phyloP scores from a whole-genome alignment of 768 basidiomycete species.

The Plicaturopsis crispa region DNA sequence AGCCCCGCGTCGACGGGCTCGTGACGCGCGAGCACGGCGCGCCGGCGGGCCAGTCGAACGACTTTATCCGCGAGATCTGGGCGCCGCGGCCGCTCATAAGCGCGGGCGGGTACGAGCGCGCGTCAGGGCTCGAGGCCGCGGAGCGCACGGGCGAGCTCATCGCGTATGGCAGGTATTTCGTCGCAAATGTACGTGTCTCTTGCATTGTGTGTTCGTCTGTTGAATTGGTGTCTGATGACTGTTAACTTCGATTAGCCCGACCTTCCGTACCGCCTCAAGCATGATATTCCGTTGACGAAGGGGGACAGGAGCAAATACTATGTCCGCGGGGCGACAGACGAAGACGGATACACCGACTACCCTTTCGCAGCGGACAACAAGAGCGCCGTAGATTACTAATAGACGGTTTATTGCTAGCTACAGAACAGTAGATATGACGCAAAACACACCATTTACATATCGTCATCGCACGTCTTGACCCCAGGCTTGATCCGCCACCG shows the following conservation, averaged over 20 bases:
- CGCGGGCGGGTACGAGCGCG: not conserved
- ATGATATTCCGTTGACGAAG: constrained; percentile 23
- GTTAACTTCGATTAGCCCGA: too few species aligned
- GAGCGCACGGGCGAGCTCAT: constrained; percentile 8
- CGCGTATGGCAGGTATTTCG: constrained; percentile 23
- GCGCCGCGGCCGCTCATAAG: not conserved
- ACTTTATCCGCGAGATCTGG: constrained; percentile 5
- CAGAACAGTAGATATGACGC: too few species aligned
- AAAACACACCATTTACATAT: too few species aligned
- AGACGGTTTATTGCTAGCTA: too few species aligned
- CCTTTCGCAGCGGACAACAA: too few species aligned
- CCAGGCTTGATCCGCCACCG: too few species aligned
- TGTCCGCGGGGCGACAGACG: constrained; percentile 15
- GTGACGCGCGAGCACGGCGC: not conserved
- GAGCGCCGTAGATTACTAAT: too few species aligned
- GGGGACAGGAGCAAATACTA: constrained; percentile 34
- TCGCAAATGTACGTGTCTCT: constrained; percentile 19
- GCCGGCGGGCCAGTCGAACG: too few species aligned
- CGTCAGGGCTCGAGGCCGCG: not conserved
- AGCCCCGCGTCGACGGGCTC: constrained; percentile 17
- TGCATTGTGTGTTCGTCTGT: too few species aligned
- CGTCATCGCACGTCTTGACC: too few species aligned
- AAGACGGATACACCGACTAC: constrained; percentile 19
- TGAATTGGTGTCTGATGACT: too few species aligned
- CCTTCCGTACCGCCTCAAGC: constrained; percentile 26